Conservation (phyloP, 345 rosid genomes). For the Eucalyptus viminalis region DNA sequence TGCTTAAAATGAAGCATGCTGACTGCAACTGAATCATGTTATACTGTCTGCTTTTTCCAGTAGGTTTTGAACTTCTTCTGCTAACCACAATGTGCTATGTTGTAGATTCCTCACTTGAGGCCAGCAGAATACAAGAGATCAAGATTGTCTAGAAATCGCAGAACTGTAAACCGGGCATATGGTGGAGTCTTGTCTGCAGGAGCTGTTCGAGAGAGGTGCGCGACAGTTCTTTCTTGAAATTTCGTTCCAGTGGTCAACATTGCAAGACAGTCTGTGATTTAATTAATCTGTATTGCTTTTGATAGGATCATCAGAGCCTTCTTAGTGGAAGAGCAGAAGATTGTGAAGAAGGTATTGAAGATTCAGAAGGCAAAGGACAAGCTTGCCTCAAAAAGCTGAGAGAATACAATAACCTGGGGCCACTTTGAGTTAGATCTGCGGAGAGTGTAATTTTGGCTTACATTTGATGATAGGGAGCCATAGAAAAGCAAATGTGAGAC, state of each 20-base stretch:
- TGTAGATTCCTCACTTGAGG: constrained; percentile 51
- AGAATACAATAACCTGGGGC: background rate
- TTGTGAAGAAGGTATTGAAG: background rate
- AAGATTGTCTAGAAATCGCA: background rate
- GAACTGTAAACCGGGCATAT: background rate
- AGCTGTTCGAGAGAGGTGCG: constrained; percentile 76
- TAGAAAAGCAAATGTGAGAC: background rate
- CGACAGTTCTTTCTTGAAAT: background rate
- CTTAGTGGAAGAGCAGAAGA: constrained; percentile 21
- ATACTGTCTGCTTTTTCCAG: background rate
- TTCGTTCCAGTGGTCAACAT: background rate
- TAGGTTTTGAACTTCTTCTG: background rate
- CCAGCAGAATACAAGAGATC: background rate
- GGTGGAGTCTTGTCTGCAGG: constrained; percentile 14
- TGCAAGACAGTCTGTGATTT: background rate
- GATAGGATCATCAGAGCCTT: constrained; percentile 52
- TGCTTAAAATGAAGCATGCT: background rate
- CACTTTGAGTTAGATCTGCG: background rate
- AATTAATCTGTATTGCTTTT: background rate
- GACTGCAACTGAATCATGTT: background rate
- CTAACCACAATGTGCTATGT: background rate
- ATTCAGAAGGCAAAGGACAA: constrained; percentile 5
- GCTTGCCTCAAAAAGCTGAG: constrained; percentile 31
- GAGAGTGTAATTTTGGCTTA: background rate
- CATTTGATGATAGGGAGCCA: background rate